Percentiles rank a stretch among this genome's conserved stretches.
phyloP scores from a whole-genome alignment of 2,329 filamentous ascomycete genomes.

The Septoria petroselini region DNA sequence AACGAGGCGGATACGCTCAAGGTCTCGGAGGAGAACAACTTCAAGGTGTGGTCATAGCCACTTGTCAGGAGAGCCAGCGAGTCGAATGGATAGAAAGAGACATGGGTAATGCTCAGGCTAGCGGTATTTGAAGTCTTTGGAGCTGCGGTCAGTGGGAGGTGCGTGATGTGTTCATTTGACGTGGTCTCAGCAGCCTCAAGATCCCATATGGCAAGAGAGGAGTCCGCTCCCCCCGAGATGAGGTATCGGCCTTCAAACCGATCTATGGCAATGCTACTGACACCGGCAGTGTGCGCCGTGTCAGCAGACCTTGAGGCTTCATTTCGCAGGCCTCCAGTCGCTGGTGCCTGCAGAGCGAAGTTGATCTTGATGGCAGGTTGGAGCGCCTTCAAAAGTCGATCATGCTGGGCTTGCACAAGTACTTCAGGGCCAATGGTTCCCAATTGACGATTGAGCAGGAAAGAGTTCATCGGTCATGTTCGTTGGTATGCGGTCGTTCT shows the following conservation, averaged over 20 bases:
- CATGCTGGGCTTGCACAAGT: slow-evolving; percentile 64
- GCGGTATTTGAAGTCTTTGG: slow-evolving; percentile 47
- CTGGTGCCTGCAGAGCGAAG: slow-evolving; percentile 63
- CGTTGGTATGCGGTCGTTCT: neutral
- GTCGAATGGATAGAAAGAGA: slow-evolving; percentile 78
- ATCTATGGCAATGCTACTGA: slow-evolving; percentile 76
- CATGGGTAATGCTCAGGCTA: slow-evolving; percentile 69
- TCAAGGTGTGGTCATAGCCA: slow-evolving; percentile 74
- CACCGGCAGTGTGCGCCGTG: slow-evolving; percentile 64
- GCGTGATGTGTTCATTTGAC: slow-evolving; percentile 8
- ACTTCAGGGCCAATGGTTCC: slow-evolving; percentile 63
- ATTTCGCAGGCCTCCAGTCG: slow-evolving; percentile 24
- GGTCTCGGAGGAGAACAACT: slow-evolving; percentile 67
- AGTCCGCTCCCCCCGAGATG: slow-evolving; percentile 81
- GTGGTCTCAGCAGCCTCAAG: slow-evolving; percentile 56
- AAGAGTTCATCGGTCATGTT: slow-evolving; percentile 62
- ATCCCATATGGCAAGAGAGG: slow-evolving; percentile 82
- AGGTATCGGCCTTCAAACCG: slow-evolving; percentile 76
- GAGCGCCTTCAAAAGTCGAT: slow-evolving; percentile 66
- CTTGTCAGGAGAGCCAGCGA: slow-evolving; percentile 70
- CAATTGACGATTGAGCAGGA: slow-evolving; percentile 71
- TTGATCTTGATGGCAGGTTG: slow-evolving; percentile 63
- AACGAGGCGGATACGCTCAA: slow-evolving; percentile 64
- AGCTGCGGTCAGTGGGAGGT: slow-evolving; percentile 21
- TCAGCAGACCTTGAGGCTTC: slow-evolving; percentile 3